These are phyloP conservation scores for Camillea tinctor DNA, from an alignment of 2,329 filamentous ascomycete species.

Conservation along the genomic window DNA sequence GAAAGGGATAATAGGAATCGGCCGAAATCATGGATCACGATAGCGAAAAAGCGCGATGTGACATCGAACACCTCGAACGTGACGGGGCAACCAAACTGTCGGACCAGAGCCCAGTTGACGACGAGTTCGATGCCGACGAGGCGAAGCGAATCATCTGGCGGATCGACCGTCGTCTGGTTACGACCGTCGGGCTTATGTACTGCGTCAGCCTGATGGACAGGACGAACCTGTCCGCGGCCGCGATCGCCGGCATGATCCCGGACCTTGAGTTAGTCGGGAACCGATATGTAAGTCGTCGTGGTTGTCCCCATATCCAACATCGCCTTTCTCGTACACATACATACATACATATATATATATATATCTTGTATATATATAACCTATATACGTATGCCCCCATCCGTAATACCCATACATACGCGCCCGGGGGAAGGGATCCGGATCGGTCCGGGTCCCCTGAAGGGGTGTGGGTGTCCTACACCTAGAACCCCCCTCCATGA, in stretches of 20 bases:
- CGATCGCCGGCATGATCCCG: slow-evolving; percentile 62
- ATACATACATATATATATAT: slow-evolving; percentile 27
- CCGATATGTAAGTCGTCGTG: slow-evolving; percentile 31
- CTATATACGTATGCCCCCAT: neutral
- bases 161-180: slow-evolving; percentile 65
- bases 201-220: slow-evolving; percentile 77
- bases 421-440: no score
- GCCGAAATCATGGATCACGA: slow-evolving; percentile 26
- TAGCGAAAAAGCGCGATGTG: slow-evolving; percentile 25
- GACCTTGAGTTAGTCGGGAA: slow-evolving; percentile 47
- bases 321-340: no score
- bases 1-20: neutral
- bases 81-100: slow-evolving; percentile 17
- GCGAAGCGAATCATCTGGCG: slow-evolving; percentile 66
- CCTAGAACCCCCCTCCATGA: no score
- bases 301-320: no score
- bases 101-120: slow-evolving; percentile 22
- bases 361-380: no score
- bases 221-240: slow-evolving; percentile 71
- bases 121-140: slow-evolving; percentile 58
- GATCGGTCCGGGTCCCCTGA: no score
- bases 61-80: slow-evolving; percentile 24
- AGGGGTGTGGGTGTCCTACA: no score
- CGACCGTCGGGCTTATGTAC: slow-evolving; percentile 65
- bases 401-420: no score